Conservation (phyloP, 1,284 basidiomycete species). For the Gastroboletus turbinatus region DNA sequence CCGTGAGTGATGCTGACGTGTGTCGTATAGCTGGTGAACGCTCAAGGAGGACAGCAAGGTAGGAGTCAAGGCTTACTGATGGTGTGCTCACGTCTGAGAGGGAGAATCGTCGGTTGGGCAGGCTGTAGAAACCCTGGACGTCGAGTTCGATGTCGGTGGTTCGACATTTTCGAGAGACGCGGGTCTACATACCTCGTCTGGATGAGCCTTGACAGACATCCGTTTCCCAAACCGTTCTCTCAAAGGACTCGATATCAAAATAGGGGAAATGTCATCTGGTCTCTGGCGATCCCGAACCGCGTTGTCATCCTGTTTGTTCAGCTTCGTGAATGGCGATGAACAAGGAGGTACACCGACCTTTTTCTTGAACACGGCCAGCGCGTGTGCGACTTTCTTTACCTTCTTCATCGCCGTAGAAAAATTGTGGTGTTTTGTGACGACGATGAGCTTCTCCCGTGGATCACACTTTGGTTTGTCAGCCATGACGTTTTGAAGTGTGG, state of each 20-base stretch:
- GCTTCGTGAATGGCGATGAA: not conserved
- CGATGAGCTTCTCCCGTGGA: slow-evolving; percentile 5
- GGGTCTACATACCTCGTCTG: slow-evolving; percentile 27
- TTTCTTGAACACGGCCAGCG: slow-evolving; percentile 24
- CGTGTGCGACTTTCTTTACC: slow-evolving; percentile 21
- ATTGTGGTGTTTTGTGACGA: slow-evolving; percentile 15
- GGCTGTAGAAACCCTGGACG: slow-evolving; percentile 26
- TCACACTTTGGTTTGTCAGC: slow-evolving; percentile 4
- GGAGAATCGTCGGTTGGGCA: slow-evolving; percentile 33
- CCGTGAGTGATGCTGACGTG: not conserved
- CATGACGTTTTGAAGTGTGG: slow-evolving; percentile 7
- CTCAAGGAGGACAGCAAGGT: not conserved
- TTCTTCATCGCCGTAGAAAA: slow-evolving; percentile 23
- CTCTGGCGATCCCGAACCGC: slow-evolving; percentile 7
- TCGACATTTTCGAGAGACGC: not conserved
- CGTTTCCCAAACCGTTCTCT: slow-evolving; percentile 34
- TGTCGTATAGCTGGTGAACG: not conserved
- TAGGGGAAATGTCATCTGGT: slow-evolving; percentile 26
- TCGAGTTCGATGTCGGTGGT: not conserved
- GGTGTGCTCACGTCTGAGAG: slow-evolving; percentile 21
- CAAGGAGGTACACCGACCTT: slow-evolving; percentile 17
- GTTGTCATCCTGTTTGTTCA: not conserved
- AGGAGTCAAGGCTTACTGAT: slow-evolving; percentile 9
- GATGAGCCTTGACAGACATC: slow-evolving; percentile 25
- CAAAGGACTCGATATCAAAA: slow-evolving; percentile 27